Evolutionary conservation across 2,329 filamentous ascomycete genomes (phyloP), one percentile per base, ranked within the genome.

Genomic region (Coniochaeta sp.): DNA sequence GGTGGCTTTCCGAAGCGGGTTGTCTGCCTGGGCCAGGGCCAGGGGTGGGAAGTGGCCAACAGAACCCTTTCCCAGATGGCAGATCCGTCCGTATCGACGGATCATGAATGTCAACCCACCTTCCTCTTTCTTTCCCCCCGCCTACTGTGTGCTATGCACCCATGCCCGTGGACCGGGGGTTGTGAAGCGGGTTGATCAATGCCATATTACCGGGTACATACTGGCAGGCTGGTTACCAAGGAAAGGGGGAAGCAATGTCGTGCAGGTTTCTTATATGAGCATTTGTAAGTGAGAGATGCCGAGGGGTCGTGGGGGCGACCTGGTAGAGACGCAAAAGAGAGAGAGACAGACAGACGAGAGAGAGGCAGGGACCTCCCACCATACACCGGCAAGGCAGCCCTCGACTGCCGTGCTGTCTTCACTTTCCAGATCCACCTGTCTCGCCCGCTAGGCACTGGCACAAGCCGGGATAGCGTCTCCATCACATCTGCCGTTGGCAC

Each of bases 51-150:
- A n/a, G n/a, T n/a, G n/a, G n/a, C n/a, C n/a, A n/a, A n/a, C n/a
- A n/a, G n/a, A 38, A 42, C 38, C 38, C 38, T 42, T 26, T 42
- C 38, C 38, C 38, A 42, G 18, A 42, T 42, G 18, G 38, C 38
- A 42, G 38, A 42, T 42, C 38, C 20, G 12, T 42, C 20, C 10
- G 38, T 42, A 24, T 42, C 38, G 38, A 42, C 38, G 38, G 38
- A 42, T 42, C 38, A 42, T 42, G 38, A 18, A 33, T 5, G 12
- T 5, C 6, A 6, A 33, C 31, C 6, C 31, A 33, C 32, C 18
- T 38, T 22, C 33, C 38, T 22, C 20, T 26, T 7, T 14, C 12
- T 26, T 40, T 24, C 38, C 38, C 38, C 18, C n/a, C 38, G 12
- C n/a, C 38, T 22, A 22, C n/a, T n/a, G n/a, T n/a, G n/a, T n/a